phyloP scores from a whole-genome alignment of 2,329 filamentous ascomycete species.

The Fusarium buharicum region DNA sequence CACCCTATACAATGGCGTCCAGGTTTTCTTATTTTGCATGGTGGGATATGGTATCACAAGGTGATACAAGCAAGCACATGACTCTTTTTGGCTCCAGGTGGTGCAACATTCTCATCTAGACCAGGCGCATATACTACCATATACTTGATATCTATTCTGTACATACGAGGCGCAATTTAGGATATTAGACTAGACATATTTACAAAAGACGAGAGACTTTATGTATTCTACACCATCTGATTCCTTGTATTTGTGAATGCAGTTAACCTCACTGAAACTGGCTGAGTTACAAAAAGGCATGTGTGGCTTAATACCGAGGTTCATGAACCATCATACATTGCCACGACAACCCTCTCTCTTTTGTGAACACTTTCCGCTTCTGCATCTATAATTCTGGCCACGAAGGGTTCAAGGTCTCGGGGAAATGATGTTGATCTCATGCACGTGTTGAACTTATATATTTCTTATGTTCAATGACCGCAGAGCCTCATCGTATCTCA shows the following conservation, averaged over 20 bases:
- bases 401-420: too few species aligned
- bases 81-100: constrained; percentile 7
- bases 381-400: too few species aligned
- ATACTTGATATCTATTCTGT: constrained; percentile 30
- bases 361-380: too few species aligned
- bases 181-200: constrained; percentile 40
- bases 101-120: constrained; percentile 32
- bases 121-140: constrained; percentile 26
- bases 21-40: constrained; percentile 14
- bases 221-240: background rate
- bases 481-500: too few species aligned
- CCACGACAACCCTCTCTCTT: too few species aligned
- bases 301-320: too few species aligned
- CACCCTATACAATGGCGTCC: constrained; percentile 8
- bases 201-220: constrained; percentile 18
- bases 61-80: constrained; percentile 24
- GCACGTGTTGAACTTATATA: too few species aligned
- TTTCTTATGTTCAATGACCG: too few species aligned
- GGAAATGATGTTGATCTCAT: too few species aligned
- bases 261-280: background rate
- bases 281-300: background rate
- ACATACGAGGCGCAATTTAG: constrained; percentile 35
- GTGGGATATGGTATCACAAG: constrained; percentile 17
- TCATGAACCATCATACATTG: too few species aligned
- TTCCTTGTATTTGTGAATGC: background rate